Evolutionary conservation across 2,329 filamentous ascomycete species (phyloP), one percentile per base, ranked within the genome.

Genomic region (Fusarium sp.): DNA sequence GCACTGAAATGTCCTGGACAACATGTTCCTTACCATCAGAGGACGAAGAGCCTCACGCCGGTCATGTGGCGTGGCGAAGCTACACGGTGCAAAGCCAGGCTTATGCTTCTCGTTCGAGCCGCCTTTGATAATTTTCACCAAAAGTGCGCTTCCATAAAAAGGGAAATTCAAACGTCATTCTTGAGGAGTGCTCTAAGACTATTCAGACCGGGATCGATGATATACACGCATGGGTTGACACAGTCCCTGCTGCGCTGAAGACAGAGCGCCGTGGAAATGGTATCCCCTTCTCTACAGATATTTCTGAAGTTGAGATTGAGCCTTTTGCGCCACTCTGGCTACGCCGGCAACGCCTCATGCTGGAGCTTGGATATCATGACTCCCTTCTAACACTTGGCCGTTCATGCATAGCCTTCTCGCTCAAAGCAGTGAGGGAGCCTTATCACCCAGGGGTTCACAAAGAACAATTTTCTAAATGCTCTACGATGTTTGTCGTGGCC

Each of bases 361-460:
- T 83, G 3, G 73, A 82, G 25, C 68, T 81, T 11, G 76, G 78
- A 20, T 62, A 80, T 56, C 64, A 64, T 11, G 52, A 64, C 30
- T 59, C 64, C 13, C 23, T 48, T 30, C n/a, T 60, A 9, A 58
- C 25, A 43, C 18, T 67, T n/a, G 39, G 54, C 8, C 37, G 50
- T 9, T 39, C 32, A 10, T 60, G 63, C 41, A 60, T 66, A 14
- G 20, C 27, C 9, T 50, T 50, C 39, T 50, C 35, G 23, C 39
- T 66, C 27, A 23, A 20, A 4, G 4, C 20, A 18, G n/a, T 16
- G 34, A 14, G 11, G 14, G 18, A n/a, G 7, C 16, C 37, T 6
- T n/a, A 9, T 39, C 14, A 34, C 13, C 52, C 18, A 32, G 30
- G 14, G 20, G 6, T 14, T 14, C 9, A n/a, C n/a, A n/a, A n/a